Base-by-base conservation (phyloP, 78 protist species). In the Dictyostelium firmibasis region DNA sequence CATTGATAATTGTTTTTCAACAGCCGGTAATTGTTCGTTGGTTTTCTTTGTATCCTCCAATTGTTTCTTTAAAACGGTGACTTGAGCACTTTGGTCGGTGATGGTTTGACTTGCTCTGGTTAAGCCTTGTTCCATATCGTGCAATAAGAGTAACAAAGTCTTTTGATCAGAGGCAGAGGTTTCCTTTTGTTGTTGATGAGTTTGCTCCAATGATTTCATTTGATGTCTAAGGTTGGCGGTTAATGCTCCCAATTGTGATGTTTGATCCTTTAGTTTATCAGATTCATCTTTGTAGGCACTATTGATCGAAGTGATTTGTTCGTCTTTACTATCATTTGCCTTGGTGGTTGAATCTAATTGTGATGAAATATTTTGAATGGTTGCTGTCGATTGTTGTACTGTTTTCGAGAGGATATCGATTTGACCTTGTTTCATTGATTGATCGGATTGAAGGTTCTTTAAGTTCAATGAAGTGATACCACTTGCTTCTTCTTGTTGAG, bases 41-140 rank as follows among this genome's bases (percentile, higher is more conserved):
- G 14, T 18, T 70, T 89, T 89, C 31, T 35, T 70, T 11, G 75
- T 20, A 29, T 89, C 94, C 44, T 89, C 94, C 69, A 89, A 47
- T 35, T 89, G 64, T 43, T 81, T 78, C 13, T 70, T 78, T 11
- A 89, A 35, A 18, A 60, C 13, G 2, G 74, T 16, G n/a, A 64
- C 83, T 47, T 89, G 94, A 31, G 82, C 38, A 7, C 83, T 47
- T 81, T 89, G 94, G 23, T 89, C 93, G 2, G 86, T 69, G 29
- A 89, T 89, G 6, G 94, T 89, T 81, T 89, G 94, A 70, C 83
- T 69, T 8, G 94, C 94, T 81, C 82, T 89, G 5, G 44, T 29
- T 4, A 89, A 81, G 36, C 94, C 94, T 69, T 53, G 18, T 35
- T 89, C 94, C 75, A 89, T 67, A 50, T 89, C 94, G 3, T 70